These are phyloP conservation scores for Pseudopithomyces chartarum DNA, from an alignment of 2,329 filamentous ascomycete genomes.

Conservation along the genomic window DNA sequence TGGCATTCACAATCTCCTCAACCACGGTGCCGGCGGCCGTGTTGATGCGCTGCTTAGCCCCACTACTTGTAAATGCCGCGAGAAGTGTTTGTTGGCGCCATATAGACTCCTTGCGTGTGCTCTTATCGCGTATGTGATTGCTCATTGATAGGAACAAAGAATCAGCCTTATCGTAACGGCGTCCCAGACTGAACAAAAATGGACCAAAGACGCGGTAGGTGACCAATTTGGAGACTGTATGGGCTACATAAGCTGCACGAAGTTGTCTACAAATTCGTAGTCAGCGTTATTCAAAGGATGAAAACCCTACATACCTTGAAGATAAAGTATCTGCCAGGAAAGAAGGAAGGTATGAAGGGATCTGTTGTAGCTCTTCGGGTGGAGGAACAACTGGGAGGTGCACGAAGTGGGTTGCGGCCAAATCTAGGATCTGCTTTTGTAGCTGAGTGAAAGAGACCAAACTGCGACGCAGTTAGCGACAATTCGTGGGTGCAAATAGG, in stretches of 20 bases:
- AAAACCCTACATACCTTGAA: conserved; percentile 42
- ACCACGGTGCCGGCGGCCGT: conserved; percentile 60
- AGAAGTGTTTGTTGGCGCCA: conserved; percentile 64
- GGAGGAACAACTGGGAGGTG: conserved; percentile 58
- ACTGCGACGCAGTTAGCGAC: conserved; percentile 42
- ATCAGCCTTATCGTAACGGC: conserved; percentile 61
- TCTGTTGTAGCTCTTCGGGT: conserved; percentile 56
- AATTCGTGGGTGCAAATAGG: conserved; percentile 11
- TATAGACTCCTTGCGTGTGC: conserved; percentile 60
- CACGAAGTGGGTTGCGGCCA: conserved; percentile 58
- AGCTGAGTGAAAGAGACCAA: conserved; percentile 58
- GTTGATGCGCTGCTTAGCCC: conserved; percentile 62
- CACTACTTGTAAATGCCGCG: conserved; percentile 61
- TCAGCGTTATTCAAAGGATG: not conserved
- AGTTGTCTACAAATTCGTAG: conserved; percentile 46
- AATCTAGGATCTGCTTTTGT: conserved; percentile 56
- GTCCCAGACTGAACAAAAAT: conserved; percentile 61
- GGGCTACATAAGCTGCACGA: conserved; percentile 59
- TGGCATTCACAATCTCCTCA: conserved; percentile 60
- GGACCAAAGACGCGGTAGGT: conserved; percentile 62
- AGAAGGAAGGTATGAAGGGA: conserved; percentile 58
- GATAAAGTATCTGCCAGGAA: conserved; percentile 59
- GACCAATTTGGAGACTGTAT: conserved; percentile 61
- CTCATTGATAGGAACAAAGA: conserved; percentile 60
- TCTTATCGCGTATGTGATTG: conserved; percentile 61